phyloP scores from a whole-genome alignment of 2,329 filamentous ascomycete species.

The Lomentospora prolificans region DNA sequence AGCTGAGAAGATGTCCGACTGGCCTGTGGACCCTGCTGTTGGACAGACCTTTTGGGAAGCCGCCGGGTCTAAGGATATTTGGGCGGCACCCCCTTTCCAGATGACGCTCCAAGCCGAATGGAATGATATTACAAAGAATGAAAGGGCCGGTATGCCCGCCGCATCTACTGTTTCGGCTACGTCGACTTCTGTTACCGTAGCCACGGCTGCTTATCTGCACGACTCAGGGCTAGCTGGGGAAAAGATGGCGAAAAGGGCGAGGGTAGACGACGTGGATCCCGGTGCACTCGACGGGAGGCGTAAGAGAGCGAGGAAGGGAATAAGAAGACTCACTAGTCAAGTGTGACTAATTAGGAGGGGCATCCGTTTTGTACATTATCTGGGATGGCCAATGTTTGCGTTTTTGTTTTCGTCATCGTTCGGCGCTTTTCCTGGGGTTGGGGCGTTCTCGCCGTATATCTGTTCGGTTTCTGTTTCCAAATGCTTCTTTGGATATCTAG shows the following conservation, averaged over 20 bases:
- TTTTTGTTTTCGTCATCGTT: too few species aligned
- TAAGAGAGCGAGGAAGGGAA: neutral
- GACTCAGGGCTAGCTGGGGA: neutral
- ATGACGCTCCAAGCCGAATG: neutral
- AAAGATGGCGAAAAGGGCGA: constrained; percentile 1
- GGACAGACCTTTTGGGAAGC: constrained; percentile 11
- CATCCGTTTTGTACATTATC: neutral
- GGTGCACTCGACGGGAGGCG: neutral
- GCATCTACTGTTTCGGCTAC: neutral
- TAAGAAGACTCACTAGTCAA: neutral
- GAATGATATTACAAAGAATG: constrained; percentile 1
- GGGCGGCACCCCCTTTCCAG: constrained; percentile 18
- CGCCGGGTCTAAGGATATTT: constrained; percentile 17
- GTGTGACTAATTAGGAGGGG: neutral
- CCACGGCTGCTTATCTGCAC: neutral
- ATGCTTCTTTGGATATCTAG: too few species aligned
- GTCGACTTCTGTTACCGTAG: neutral
- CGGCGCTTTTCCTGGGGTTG: too few species aligned
- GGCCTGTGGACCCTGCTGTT: constrained; percentile 12
- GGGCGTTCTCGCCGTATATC: too few species aligned
- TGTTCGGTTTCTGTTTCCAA: too few species aligned
- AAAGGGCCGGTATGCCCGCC: neutral
- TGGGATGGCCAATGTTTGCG: neutral
- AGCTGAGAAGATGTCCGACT: constrained; percentile 15
- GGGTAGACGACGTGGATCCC: neutral